phyloP scores from a whole-genome alignment of 2,329 filamentous ascomycete genomes.

The Triangularia verruculosa region DNA sequence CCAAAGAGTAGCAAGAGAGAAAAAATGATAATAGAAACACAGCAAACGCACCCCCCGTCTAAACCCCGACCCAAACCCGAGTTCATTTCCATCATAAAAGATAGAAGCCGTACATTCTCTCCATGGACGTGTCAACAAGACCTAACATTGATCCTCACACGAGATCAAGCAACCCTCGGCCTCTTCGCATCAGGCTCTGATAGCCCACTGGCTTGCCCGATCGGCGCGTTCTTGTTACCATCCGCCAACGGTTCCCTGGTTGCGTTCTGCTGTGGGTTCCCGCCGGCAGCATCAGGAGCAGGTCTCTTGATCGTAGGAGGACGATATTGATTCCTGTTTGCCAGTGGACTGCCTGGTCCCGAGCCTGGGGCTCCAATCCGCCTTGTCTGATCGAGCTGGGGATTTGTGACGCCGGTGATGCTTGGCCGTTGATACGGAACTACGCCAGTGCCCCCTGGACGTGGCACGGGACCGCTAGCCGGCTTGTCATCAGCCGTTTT shows the following conservation, averaged over 20 bases:
- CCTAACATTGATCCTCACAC: too few species aligned
- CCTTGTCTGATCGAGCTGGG: conserved; percentile 51
- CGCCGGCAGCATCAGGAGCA: conserved; percentile 28
- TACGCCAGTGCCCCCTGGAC: conserved; percentile 27
- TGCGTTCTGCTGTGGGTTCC: conserved; percentile 18
- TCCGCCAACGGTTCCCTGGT: conserved; percentile 49
- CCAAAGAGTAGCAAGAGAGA: too few species aligned
- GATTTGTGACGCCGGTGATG: conserved; percentile 46
- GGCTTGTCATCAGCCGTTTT: conserved; percentile 25
- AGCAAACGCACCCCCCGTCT: neutral
- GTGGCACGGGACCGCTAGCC: neutral
- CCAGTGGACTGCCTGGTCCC: conserved; percentile 50
- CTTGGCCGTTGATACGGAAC: conserved; percentile 5
- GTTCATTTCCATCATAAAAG: neutral
- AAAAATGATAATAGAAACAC: neutral
- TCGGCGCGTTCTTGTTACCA: conserved; percentile 44
- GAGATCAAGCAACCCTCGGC: conserved; percentile 41
- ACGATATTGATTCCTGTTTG: conserved; percentile 57
- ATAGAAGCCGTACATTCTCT: neutral
- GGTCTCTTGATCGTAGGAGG: conserved; percentile 48
- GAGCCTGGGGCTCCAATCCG: conserved; percentile 58
- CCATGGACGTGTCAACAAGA: too few species aligned
- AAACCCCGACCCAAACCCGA: neutral
- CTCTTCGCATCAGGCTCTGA: conserved; percentile 47
- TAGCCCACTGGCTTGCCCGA: conserved; percentile 25